These are phyloP conservation scores for Fomitopsis pinicola DNA, from an alignment of 1,284 basidiomycete genomes.

Conservation along the genomic window DNA sequence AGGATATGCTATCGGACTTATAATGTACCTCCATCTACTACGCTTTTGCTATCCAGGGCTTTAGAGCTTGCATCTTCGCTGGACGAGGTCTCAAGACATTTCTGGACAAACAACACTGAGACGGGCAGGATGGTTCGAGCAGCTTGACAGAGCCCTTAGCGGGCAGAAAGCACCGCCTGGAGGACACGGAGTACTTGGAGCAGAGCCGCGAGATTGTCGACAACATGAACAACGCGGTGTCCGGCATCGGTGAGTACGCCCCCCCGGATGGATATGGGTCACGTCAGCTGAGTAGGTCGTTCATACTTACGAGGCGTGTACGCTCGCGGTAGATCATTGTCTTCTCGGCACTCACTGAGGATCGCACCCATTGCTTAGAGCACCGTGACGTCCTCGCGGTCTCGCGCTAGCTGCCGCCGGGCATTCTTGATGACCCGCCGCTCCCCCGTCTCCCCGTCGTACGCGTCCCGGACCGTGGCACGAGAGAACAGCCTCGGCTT, in stretches of 20 bases:
- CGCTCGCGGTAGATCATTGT: not conserved
- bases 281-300: not conserved
- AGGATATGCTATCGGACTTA: constrained; percentile 77
- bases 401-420: too few relatives aligned
- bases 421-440: too few relatives aligned
- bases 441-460: too few relatives aligned
- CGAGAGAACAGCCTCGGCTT: too few relatives aligned
- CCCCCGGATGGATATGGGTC: not conserved
- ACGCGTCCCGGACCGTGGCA: too few relatives aligned
- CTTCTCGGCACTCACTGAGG: not conserved
- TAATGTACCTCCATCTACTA: constrained; percentile 27
- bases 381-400: too few relatives aligned
- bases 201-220: constrained; percentile 92
- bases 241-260: constrained; percentile 58
- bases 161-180: constrained; percentile 84
- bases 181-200: constrained; percentile 91
- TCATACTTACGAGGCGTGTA: constrained; percentile 16
- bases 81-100: not conserved
- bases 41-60: not conserved
- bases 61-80: not conserved
- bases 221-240: constrained; percentile 87
- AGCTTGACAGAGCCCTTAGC: constrained; percentile 47
- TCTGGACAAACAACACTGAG: not conserved
- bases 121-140: constrained; percentile 15
- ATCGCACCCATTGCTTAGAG: not conserved